Conservation (phyloP, 2,329 filamentous ascomycete species). For the Blastomyces emzantsi region DNA sequence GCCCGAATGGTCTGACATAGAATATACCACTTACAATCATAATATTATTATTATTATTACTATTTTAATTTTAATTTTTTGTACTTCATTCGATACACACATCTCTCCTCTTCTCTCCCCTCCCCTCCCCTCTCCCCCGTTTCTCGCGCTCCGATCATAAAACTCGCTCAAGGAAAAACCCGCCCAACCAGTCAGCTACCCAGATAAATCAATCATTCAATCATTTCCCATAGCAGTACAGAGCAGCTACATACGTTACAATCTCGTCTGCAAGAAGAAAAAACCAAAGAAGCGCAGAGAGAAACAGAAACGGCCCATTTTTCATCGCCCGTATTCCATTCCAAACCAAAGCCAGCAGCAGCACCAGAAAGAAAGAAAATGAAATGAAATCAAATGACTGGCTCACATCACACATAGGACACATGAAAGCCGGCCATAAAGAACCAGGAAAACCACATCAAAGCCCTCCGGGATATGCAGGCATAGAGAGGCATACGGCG, state of each 20-base stretch:
- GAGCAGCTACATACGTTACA: neutral
- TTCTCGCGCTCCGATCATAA: neutral
- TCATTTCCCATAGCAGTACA: neutral
- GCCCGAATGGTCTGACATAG: neutral
- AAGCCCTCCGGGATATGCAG: neutral
- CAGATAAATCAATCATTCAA: neutral
- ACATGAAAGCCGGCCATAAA: neutral
- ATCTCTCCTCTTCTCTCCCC: no score
- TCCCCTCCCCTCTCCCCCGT: no score
- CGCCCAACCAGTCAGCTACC: neutral
- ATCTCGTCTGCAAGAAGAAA: neutral
- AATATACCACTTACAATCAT: no score
- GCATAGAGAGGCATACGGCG: neutral
- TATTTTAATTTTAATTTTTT: neutral
- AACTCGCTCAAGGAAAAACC: neutral
- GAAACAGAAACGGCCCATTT: neutral
- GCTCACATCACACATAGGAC: neutral
- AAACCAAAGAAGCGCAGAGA: neutral
- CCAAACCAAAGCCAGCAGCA: neutral
- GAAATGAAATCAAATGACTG: neutral
- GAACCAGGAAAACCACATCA: neutral
- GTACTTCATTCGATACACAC: no score
- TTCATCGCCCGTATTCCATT: neutral
- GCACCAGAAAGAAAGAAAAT: neutral
- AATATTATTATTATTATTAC: neutral